Evolutionary conservation across 2,329 filamentous ascomycete genomes (phyloP).

Genomic region (Zymoseptoria ardabiliae): DNA sequence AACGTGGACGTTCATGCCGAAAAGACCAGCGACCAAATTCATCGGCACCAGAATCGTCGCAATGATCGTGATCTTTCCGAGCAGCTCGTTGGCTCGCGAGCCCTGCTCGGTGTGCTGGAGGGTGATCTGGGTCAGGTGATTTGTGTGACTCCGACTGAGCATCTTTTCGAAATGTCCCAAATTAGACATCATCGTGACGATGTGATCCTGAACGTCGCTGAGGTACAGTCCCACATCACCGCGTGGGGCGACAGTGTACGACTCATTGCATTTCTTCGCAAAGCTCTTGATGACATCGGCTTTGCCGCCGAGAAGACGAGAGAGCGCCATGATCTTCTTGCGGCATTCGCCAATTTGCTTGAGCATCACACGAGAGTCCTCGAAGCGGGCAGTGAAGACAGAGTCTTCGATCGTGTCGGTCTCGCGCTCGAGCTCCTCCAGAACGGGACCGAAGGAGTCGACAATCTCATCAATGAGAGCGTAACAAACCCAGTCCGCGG

Average conservation of each 20-base stretch:
- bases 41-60: constrained; percentile 94
- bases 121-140: constrained; percentile 89
- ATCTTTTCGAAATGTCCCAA: constrained; percentile 96
- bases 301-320: constrained; percentile 90
- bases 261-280: constrained; percentile 96
- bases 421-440: constrained; percentile 77
- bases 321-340: constrained; percentile 89
- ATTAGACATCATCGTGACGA: constrained; percentile 98
- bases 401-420: constrained; percentile 92
- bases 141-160: constrained; percentile 85
- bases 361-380: constrained; percentile 82
- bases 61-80: constrained; percentile 91
- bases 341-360: constrained; percentile 82
- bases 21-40: constrained; percentile 81
- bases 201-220: constrained; percentile 96
- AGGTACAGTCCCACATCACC: constrained; percentile 96
- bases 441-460: constrained; percentile 85
- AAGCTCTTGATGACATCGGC: constrained; percentile 98
- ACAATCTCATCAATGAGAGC: constrained; percentile 98
- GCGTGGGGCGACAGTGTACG: constrained; percentile 88
- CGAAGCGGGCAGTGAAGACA: constrained; percentile 83
- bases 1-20: constrained; percentile 79
- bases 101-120: constrained; percentile 87
- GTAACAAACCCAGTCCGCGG: constrained; percentile 98
- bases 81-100: constrained; percentile 76